Evolutionary conservation across 2,329 filamentous ascomycete species (phyloP).

Genomic region (Scorias spongiosa): DNA sequence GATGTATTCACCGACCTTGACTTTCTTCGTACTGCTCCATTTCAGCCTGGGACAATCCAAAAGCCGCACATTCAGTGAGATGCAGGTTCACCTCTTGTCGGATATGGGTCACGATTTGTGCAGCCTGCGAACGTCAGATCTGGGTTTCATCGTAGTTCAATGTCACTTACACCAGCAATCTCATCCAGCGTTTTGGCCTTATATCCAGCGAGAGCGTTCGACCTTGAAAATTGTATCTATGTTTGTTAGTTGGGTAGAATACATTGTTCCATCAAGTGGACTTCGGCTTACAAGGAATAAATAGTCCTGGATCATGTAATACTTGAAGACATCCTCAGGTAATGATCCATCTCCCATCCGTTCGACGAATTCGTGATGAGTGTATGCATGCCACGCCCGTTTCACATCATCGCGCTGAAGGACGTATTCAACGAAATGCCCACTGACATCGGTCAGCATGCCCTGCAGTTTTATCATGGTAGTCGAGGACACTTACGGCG

Average conservation of each 20-base stretch:
- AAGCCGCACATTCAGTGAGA: slow-evolving; percentile 64
- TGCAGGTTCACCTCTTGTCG: slow-evolving; percentile 69
- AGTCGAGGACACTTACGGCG: slow-evolving; percentile 34
- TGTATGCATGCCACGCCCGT: slow-evolving; percentile 57
- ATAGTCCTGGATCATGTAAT: slow-evolving; percentile 86
- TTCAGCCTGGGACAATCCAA: slow-evolving; percentile 59
- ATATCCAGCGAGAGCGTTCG: slow-evolving; percentile 72
- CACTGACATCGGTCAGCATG: slow-evolving; percentile 22
- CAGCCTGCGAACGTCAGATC: slow-evolving; percentile 30
- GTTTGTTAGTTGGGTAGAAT: background rate
- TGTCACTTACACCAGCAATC: slow-evolving; percentile 48
- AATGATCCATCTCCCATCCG: slow-evolving; percentile 62
- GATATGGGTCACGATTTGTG: slow-evolving; percentile 61
- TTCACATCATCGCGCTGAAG: slow-evolving; percentile 61
- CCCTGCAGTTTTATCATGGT: background rate
- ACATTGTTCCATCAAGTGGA: background rate
- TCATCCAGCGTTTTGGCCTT: slow-evolving; percentile 62
- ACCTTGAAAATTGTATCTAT: slow-evolving; percentile 72
- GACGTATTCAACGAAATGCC: slow-evolving; percentile 70
- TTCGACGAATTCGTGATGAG: slow-evolving; percentile 69
- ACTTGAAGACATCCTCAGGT: slow-evolving; percentile 63
- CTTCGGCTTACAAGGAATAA: slow-evolving; percentile 55
- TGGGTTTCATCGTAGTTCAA: background rate
- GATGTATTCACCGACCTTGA: slow-evolving; percentile 37
- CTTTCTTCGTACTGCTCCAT: slow-evolving; percentile 62